Percentiles rank a stretch among this genome's conserved stretches.
Conservation (phyloP, 306 rosid genomes). For the Cyamopsis tetragonoloba region DNA sequence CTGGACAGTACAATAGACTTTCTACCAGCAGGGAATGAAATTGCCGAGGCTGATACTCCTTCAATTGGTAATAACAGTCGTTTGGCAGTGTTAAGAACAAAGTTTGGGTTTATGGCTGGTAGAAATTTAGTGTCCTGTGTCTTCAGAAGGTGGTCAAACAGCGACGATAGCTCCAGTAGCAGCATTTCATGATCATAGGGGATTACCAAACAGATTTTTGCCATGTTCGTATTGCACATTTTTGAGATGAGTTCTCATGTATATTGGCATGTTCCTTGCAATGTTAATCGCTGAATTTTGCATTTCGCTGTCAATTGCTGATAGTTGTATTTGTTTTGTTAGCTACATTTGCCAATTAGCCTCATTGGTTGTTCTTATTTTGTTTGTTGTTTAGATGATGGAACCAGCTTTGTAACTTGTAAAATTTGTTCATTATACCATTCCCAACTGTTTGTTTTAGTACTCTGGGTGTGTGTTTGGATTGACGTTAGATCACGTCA, state of each 20-base stretch:
- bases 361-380: neutral
- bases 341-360: neutral
- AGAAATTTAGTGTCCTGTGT: constrained; percentile 48
- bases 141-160: constrained; percentile 50
- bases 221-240: neutral
- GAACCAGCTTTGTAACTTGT: neutral
- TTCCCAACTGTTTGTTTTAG: neutral
- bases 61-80: constrained; percentile 39
- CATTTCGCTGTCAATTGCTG: neutral
- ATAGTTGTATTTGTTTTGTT: neutral
- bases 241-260: constrained; percentile 5
- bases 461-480: too few species aligned
- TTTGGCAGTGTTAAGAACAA: constrained; percentile 41
- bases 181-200: constrained; percentile 20
- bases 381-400: neutral
- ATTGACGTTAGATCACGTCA: too few species aligned
- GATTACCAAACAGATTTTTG: constrained; percentile 21
- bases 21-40: constrained; percentile 11
- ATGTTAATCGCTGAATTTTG: constrained; percentile 14
- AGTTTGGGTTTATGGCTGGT: constrained; percentile 46
- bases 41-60: constrained; percentile 24
- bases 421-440: neutral
- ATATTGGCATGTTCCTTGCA: constrained; percentile 16
- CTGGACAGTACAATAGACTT: constrained; percentile 30
- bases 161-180: constrained; percentile 29